Percentiles rank a stretch among this genome's conserved stretches.
phyloP scores from a whole-genome alignment of 805 yeast species.

The Teunomyces pallodes region DNA sequence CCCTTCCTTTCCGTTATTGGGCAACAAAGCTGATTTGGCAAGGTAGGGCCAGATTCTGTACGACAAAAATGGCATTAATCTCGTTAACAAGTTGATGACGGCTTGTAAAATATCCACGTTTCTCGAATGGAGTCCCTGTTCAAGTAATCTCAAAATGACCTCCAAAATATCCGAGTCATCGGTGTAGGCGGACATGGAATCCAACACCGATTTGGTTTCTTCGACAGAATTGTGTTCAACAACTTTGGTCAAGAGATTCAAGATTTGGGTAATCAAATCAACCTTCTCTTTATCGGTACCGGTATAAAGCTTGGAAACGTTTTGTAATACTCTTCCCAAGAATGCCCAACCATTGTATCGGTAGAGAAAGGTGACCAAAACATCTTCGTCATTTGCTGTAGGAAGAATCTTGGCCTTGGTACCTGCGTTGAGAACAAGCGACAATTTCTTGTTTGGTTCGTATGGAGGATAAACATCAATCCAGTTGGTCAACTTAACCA shows the following conservation, averaged over 20 bases:
- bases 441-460: slow-evolving; percentile 45
- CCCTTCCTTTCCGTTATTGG: slow-evolving; percentile 61
- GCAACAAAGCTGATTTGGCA: slow-evolving; percentile 62
- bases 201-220: slow-evolving; percentile 25
- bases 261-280: slow-evolving; percentile 45
- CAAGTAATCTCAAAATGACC: slow-evolving; percentile 63
- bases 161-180: slow-evolving; percentile 61
- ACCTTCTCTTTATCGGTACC: slow-evolving; percentile 35
- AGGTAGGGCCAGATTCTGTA: slow-evolving; percentile 79
- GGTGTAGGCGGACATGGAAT: slow-evolving; percentile 46
- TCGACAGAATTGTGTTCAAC: slow-evolving; percentile 37
- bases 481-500: slow-evolving; percentile 48
- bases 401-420: slow-evolving; percentile 74
- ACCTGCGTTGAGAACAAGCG: slow-evolving; percentile 43
- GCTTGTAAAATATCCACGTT: slow-evolving; percentile 44
- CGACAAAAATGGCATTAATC: slow-evolving; percentile 49
- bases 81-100: slow-evolving; percentile 49
- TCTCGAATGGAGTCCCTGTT: slow-evolving; percentile 60
- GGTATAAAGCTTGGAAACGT: slow-evolving; percentile 45
- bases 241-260: slow-evolving; percentile 50
- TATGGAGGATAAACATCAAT: slow-evolving; percentile 57
- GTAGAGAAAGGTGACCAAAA: slow-evolving; percentile 63
- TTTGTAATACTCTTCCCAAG: slow-evolving; percentile 74
- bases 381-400: slow-evolving; percentile 31
- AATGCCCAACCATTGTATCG: slow-evolving; percentile 85